phyloP scores from a whole-genome alignment of 2,329 filamentous ascomycete genomes.

The Dactylellina drechsleri region DNA sequence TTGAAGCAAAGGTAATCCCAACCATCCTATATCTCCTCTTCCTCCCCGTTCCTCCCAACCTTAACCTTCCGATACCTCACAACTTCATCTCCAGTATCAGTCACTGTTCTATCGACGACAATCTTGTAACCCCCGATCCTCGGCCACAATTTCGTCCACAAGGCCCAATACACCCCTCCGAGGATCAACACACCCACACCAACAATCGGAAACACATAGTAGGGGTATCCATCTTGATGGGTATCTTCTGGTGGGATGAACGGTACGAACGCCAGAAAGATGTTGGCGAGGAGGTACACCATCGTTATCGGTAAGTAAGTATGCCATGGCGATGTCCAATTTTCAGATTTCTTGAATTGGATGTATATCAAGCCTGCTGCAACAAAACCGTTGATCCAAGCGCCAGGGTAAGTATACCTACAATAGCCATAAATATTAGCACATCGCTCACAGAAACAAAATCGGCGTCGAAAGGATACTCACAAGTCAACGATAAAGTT shows the following conservation, averaged over 20 bases:
- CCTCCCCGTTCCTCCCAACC: constrained; percentile 31
- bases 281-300: constrained; percentile 66
- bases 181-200: constrained; percentile 67
- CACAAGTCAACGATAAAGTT: constrained; percentile 73
- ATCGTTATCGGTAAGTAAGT: constrained; percentile 66
- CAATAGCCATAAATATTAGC: constrained; percentile 8
- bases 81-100: constrained; percentile 62
- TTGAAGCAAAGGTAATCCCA: no score
- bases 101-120: constrained; percentile 63
- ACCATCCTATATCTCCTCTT: neutral
- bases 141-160: constrained; percentile 68
- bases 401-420: constrained; percentile 65
- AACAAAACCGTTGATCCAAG: constrained; percentile 69
- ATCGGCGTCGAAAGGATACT: constrained; percentile 8
- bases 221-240: constrained; percentile 66
- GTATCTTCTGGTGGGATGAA: constrained; percentile 67
- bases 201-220: constrained; percentile 69
- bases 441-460: neutral
- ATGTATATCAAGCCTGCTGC: constrained; percentile 67
- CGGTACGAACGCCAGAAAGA: constrained; percentile 67
- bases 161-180: constrained; percentile 67
- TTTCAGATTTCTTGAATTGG: constrained; percentile 65
- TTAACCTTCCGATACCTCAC: constrained; percentile 63
- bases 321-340: constrained; percentile 68
- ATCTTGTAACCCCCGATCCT: constrained; percentile 66